Evolutionary conservation across 306 rosid genomes (phyloP).

Genomic region (Calophaca sinica): DNA sequence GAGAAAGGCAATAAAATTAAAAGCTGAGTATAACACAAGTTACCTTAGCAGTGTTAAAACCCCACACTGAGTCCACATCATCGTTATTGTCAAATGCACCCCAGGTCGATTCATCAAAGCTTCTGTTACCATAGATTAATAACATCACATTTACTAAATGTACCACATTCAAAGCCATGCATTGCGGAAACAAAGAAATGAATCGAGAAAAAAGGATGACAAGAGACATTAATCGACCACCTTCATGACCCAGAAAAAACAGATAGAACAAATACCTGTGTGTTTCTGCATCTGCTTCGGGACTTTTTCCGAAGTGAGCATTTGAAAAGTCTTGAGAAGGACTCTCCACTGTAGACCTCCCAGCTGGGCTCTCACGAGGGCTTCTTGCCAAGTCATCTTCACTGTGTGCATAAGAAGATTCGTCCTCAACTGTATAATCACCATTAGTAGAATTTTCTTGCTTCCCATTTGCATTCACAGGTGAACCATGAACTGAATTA

Average conservation of each 20-base stretch:
- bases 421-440: slow-evolving; percentile 65
- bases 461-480: slow-evolving; percentile 61
- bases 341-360: slow-evolving; percentile 67
- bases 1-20: slow-evolving; percentile 8
- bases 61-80: slow-evolving; percentile 92
- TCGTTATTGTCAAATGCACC: slow-evolving; percentile 88
- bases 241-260: background rate
- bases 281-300: slow-evolving; percentile 72
- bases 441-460: slow-evolving; percentile 50
- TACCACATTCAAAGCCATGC: slow-evolving; percentile 29
- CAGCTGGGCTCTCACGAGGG: slow-evolving; percentile 74
- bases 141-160: slow-evolving; percentile 43
- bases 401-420: slow-evolving; percentile 67
- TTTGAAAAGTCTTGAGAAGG: slow-evolving; percentile 68
- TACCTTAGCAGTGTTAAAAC: slow-evolving; percentile 80
- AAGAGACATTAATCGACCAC: slow-evolving; percentile 10
- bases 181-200: slow-evolving; percentile 2
- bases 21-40: slow-evolving; percentile 35
- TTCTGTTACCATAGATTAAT: slow-evolving; percentile 57
- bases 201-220: background rate
- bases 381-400: slow-evolving; percentile 77
- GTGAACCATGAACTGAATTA: slow-evolving; percentile 59
- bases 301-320: slow-evolving; percentile 61
- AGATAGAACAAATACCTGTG: slow-evolving; percentile 56
- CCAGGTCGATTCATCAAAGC: slow-evolving; percentile 91